These are phyloP conservation scores for Logfia minima DNA, from an alignment of 129 eudicot species.

Conservation along the genomic window DNA sequence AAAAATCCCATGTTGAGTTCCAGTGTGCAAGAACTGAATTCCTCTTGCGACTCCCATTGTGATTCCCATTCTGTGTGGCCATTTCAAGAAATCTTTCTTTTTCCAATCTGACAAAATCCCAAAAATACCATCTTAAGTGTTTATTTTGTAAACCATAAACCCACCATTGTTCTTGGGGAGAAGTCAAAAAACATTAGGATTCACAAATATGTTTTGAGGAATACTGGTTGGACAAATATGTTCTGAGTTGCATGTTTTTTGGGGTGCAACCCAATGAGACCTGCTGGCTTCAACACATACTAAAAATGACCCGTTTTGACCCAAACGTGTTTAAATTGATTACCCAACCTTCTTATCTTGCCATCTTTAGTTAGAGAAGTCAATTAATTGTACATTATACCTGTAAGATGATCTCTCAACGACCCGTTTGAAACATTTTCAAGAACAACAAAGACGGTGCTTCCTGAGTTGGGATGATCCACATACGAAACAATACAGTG, in stretches of 20 bases:
- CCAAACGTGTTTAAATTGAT: not conserved
- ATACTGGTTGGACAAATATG: not conserved
- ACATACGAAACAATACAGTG: slow-evolving; percentile 73
- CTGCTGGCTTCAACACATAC: not conserved
- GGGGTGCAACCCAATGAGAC: not conserved
- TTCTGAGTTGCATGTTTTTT: no score
- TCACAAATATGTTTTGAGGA: no score
- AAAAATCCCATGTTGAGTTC: slow-evolving; percentile 53
- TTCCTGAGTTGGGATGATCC: slow-evolving; percentile 68
- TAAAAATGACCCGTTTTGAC: not conserved
- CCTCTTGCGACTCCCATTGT: slow-evolving; percentile 87
- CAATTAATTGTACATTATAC: slow-evolving; percentile 29
- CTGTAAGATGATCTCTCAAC: slow-evolving; percentile 74
- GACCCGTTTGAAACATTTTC: slow-evolving; percentile 76
- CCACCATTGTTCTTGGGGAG: no score
- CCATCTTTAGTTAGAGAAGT: not conserved
- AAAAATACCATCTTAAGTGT: no score
- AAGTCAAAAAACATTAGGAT: no score
- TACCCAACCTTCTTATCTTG: not conserved
- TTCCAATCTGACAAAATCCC: slow-evolving; percentile 58
- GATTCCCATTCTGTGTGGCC: slow-evolving; percentile 95
- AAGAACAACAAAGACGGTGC: slow-evolving; percentile 75
- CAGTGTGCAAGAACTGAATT: slow-evolving; percentile 78
- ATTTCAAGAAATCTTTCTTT: slow-evolving; percentile 67
- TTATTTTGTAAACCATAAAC: not conserved